A percentile compares a stretch with the other conserved stretches of the same genome.
Conservation (phyloP, 805 yeast genomes). For the Saccharomycopsis selenospora region DNA sequence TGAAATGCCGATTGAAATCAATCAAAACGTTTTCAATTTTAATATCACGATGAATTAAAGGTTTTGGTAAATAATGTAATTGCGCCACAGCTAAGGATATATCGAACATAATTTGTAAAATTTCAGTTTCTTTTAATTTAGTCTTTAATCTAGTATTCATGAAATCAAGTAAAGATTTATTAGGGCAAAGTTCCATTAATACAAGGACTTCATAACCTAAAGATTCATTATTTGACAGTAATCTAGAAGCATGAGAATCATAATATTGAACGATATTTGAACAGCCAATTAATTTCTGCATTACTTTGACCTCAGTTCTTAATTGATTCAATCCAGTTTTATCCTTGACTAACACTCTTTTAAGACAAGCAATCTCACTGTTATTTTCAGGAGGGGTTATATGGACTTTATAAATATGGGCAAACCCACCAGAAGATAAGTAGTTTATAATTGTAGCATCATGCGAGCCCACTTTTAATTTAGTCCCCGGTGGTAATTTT, state of each 20-base stretch:
- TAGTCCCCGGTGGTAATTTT: conserved; percentile 40
- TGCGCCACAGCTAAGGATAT: conserved; percentile 70
- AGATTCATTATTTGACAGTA: conserved; percentile 30
- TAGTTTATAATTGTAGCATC: conserved; percentile 46
- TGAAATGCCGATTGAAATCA: conserved; percentile 49
- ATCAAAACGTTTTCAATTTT: conserved; percentile 76
- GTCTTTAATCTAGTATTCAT: conserved; percentile 83
- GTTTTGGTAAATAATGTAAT: conserved; percentile 67
- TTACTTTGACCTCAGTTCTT: conserved; percentile 71
- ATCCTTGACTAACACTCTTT: conserved; percentile 66
- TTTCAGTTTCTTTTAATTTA: conserved; percentile 69
- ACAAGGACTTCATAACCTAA: conserved; percentile 77
- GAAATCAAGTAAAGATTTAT: conserved; percentile 77
- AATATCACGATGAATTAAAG: conserved; percentile 80
- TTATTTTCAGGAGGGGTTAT: conserved; percentile 42
- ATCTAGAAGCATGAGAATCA: conserved; percentile 69
- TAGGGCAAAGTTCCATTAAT: conserved; percentile 89
- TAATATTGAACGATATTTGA: conserved; percentile 59
- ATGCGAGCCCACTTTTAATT: conserved; percentile 57
- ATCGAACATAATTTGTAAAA: conserved; percentile 77
- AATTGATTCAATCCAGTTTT: conserved; percentile 58
- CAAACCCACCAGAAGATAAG: conserved; percentile 72
- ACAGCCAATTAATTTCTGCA: conserved; percentile 53
- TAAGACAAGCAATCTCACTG: conserved; percentile 55
- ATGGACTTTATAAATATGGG: conserved; percentile 64